Evolutionary conservation across 495 filamentous ascomycete genomes (phyloP), one percentile per base, ranked within the genome.

Genomic region (Pseudevernia furfuracea): DNA sequence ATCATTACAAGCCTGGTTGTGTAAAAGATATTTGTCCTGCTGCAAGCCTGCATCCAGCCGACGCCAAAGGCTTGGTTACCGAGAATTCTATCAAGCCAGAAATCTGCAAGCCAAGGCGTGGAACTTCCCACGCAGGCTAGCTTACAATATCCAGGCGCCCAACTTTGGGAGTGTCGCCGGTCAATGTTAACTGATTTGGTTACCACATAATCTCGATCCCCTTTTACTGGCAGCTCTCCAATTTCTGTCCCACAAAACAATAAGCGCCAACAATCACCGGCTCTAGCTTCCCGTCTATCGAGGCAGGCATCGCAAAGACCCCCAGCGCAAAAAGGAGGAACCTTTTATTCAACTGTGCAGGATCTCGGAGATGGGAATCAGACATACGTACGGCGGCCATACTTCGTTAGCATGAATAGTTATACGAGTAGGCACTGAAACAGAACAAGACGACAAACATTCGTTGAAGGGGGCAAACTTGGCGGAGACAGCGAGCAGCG

Each of bases 61-160:
- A 55, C 52, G 52, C 52, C 52, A 0, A 55, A 55, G 52, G 30
- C 52, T 55, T 55, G 52, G 52, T 55, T 55, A 55, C 52, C 52
- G 19, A 55, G 7, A 55, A 55, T 12, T 34, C 19, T 1, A 34
- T 34, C 28, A 9, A 55, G 12, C 11, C 46, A 49, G 23, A 28
- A 25, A 21, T 53, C 49, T 53, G 49, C 49, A 53, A 53, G 52
- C 28, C 52, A 55, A 32, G 5, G 52, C 52, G 28, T 55, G 15
- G 6, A 10, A 55, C 30, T 55, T 55, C 52, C 52, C 30, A 55
- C 52, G 52, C 5, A 4, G 25, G 48, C 52, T 55, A 34, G 30
- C 52, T 34, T 55, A 10, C 6, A 21, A 30, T 0, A 28, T 30
- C 23, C 15, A 49, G n/a, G 25, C 52, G 30, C 52, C 17, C 25